These are phyloP conservation scores for Oehlia diaphana DNA, from an alignment of 192 early-diverging fungal species.

Conservation along the genomic window DNA sequence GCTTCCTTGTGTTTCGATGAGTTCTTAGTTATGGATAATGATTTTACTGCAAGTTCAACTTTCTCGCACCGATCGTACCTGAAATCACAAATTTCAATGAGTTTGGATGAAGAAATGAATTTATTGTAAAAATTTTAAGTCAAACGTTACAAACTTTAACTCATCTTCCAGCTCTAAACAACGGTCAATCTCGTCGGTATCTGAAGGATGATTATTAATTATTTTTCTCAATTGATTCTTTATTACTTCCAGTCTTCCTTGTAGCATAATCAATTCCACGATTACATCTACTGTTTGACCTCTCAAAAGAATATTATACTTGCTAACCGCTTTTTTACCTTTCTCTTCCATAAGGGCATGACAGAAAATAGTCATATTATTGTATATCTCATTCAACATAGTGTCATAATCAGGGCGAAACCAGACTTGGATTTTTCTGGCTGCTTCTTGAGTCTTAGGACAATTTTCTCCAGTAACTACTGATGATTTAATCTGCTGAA, in stretches of 20 bases:
- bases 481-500: not conserved
- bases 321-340: not conserved
- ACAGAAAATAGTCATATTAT: not conserved
- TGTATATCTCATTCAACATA: not conserved
- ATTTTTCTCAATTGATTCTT: slow-evolving; percentile 6
- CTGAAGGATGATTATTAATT: not conserved
- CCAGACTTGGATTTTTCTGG: slow-evolving; percentile 17
- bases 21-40: not conserved
- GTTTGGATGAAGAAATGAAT: not conserved
- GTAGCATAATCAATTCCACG: not conserved
- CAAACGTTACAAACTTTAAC: slow-evolving; percentile 6
- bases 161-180: slow-evolving; percentile 9
- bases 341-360: not conserved
- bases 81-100: not conserved
- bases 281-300: slow-evolving; percentile 7
- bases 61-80: not conserved
- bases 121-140: not conserved
- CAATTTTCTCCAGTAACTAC: not conserved
- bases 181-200: not conserved
- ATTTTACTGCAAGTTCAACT: not conserved
- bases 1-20: not conserved
- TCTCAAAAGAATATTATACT: slow-evolving; percentile 27
- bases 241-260: not conserved
- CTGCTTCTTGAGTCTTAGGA: not conserved
- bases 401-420: not conserved